Evolutionary conservation across 768 basidiomycete genomes (phyloP).

Genomic region (Pleurotus tuber-regium): DNA sequence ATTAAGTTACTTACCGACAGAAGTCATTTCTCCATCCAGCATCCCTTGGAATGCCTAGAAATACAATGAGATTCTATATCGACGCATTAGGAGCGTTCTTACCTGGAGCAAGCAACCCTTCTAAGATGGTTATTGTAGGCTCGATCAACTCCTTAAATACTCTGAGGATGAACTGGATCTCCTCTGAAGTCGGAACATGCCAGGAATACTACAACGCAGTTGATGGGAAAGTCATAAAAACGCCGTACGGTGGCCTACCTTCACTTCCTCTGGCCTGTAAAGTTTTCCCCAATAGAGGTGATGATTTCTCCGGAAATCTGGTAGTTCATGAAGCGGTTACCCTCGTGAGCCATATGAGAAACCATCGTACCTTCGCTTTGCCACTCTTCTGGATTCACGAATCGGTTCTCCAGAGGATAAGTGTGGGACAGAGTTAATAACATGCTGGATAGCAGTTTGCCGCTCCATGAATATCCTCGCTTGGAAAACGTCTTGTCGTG

Average conservation of each 20-base stretch:
- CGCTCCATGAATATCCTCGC: constrained; percentile 79
- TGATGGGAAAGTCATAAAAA: not conserved
- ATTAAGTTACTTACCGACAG: constrained; percentile 52
- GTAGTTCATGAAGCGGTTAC: not conserved
- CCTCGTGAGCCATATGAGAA: not conserved
- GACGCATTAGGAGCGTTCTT: too few relatives aligned
- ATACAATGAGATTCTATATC: too few relatives aligned
- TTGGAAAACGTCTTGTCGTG: constrained; percentile 75
- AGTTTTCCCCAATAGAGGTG: constrained; percentile 80
- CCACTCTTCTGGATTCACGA: constrained; percentile 79
- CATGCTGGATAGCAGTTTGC: constrained; percentile 70
- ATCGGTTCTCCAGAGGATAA: constrained; percentile 78
- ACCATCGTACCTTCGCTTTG: constrained; percentile 54
- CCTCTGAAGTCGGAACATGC: constrained; percentile 71
- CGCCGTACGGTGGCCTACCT: constrained; percentile 38
- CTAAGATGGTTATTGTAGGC: constrained; percentile 56
- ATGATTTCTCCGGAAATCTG: constrained; percentile 70
- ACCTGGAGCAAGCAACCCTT: constrained; percentile 55
- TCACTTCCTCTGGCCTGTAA: constrained; percentile 67
- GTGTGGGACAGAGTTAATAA: constrained; percentile 76
- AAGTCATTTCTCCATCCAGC: constrained; percentile 82
- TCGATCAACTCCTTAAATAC: constrained; percentile 67
- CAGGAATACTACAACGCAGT: constrained; percentile 54
- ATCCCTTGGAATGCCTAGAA: constrained; percentile 45
- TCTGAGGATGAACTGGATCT: constrained; percentile 71